phyloP scores from a whole-genome alignment of 345 rosid genomes.

The Euclidium syriacum region DNA sequence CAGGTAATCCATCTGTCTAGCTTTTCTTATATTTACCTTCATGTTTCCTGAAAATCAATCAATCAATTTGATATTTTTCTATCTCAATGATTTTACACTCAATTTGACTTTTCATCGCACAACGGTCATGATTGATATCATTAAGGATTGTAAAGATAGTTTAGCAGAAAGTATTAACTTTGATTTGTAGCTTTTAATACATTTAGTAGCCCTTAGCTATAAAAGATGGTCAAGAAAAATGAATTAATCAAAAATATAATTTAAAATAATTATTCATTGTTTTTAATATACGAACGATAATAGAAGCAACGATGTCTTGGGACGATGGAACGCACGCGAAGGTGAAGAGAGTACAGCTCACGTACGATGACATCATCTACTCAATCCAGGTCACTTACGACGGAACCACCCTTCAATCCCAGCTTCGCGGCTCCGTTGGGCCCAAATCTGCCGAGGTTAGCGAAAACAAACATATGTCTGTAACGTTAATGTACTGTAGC shows the following conservation, averaged over 20 bases:
- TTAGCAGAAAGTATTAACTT: too few relatives aligned
- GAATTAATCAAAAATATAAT: too few relatives aligned
- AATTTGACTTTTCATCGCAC: too few relatives aligned
- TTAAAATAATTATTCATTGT: not conserved
- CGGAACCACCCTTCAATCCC: conserved; percentile 24
- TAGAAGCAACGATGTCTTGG: conserved; percentile 25
- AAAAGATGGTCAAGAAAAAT: not conserved
- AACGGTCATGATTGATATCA: too few relatives aligned
- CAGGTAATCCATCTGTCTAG: too few relatives aligned
- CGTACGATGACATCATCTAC: conserved; percentile 25
- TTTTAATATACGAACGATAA: not conserved
- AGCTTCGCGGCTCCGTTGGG: conserved; percentile 24
- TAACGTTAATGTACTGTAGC: too few relatives aligned
- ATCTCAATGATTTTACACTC: too few relatives aligned
- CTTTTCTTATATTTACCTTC: too few relatives aligned
- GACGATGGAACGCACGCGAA: conserved; percentile 30
- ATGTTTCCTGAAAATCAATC: too few relatives aligned
- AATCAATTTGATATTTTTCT: too few relatives aligned
- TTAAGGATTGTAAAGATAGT: too few relatives aligned
- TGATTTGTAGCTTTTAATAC: not conserved
- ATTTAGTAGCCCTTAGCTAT: not conserved
- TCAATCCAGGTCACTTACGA: conserved; percentile 28
- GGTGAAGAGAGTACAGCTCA: conserved; percentile 28
- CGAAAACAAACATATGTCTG: too few relatives aligned
- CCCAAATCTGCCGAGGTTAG: conserved; percentile 23